Base-by-base conservation (phyloP, 164 flowering plant genomes). In the Kalanchoe fedtschenkoi region DNA sequence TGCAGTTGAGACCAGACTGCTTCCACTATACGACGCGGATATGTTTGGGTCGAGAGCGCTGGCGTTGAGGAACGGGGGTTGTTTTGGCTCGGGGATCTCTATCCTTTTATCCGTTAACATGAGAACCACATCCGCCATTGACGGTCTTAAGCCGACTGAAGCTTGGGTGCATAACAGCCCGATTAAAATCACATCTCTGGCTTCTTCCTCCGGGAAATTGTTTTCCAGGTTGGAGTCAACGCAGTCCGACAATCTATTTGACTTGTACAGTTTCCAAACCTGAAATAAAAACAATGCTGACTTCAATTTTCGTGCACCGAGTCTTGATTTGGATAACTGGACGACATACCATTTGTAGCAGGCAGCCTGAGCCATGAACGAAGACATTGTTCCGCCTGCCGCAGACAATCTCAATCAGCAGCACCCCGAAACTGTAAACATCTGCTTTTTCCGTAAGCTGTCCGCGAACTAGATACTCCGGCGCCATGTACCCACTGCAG, bases 101-200 rank as follows among this genome's bases (percentile, higher is more conserved):
- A 32, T 63, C 6, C 69, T 71, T 35, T 37, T 22, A 33, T 70
- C 59, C 1, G 70, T 80, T 28, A 91, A 80, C 91, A 91, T 75
- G 61, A 62, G 53, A 56, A 86, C 80, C 15, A 88, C 89, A 62
- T 80, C 75, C n/a, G 61, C 62, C 96, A 91, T 91, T 24, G 91
- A 78, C 60, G 97, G 96, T 61, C 96, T 74, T 37, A 76, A 60
- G 39, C 76, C 38, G 44, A 38, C 80, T 33, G 83, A 80, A 54
- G 93, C 96, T 35, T 91, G 97, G 3, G 90, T 77, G 68, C 97
- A 91, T 9, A 91, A 57, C 38, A 91, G 83, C 43, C 89, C 97
- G n/a, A 91, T 75, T 72, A 69, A 79, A 44, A 88, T 80, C 46
- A 83, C 86, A 37, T 71, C 41, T n/a, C 66, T 47, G 13, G 79